Evolutionary conservation across 1,284 basidiomycete species (phyloP), one percentile per base, ranked within the genome.

Genomic region (Sporisorium sorghi): DNA sequence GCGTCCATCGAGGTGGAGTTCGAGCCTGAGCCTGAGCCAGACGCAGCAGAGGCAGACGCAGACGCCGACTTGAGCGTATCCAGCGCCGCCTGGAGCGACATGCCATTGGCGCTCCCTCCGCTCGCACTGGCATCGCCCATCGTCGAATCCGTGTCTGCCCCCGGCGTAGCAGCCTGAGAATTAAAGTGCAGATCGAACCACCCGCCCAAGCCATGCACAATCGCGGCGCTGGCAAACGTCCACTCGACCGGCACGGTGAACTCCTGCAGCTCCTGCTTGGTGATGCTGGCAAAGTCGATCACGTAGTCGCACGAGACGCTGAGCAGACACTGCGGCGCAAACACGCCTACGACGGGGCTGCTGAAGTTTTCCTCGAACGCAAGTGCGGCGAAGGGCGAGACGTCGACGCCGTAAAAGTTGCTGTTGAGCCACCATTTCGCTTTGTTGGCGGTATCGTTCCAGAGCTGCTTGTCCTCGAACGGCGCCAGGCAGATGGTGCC

Each of bases 401-500:
- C 52, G 54, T 83, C 79, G n/a, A 83, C 75, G 26, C 80, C 79
- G 62, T 82, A 83, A 52, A 83, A 83, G 60, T 79, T 79, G 46
- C 39, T 65, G 53, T 78, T 80, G 48, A 73, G 64, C 73, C 67
- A 76, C 61, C 56, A 66, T 44, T 81, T 53, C 21, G 86, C 86
- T 81, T 87, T 87, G 58, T 82, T 83, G 28, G 86, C 85, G 2
- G 86, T 87, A 70, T 88, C 87, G 47, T 82, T 84, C 78, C 85
- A 87, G n/a, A 88, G 79, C 0, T 79, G 84, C 65, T 86, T 85
- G 65, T 88, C 87, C 9, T 85, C 84, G 66, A 88, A 86, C 0
- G 87, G 87, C 17, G 85, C 84, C 46, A 87, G 85, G 79, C 85
- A 87, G 54, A 88, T 85, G 15, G 85, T 85, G 2, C 87, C 87